Evolutionary conservation across 352 stramenopile species (phyloP).

Genomic region (Globisporangium carolinianum): DNA sequence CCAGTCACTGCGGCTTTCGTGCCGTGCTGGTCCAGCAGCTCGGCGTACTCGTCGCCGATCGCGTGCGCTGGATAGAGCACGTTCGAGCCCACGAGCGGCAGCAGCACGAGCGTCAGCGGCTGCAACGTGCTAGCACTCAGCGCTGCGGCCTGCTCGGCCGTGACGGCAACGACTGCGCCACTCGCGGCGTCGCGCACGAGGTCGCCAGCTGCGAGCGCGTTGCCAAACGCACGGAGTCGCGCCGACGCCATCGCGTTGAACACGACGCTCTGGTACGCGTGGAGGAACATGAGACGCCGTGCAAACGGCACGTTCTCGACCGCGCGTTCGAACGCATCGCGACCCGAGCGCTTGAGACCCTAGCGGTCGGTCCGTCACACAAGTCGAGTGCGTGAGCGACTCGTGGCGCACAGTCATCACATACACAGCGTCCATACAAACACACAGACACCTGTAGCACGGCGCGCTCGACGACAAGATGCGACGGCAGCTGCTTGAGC

Average conservation of each 20-base stretch:
- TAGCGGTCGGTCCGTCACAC: background rate
- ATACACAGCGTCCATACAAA: background rate
- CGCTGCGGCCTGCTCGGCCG: slow-evolving; percentile 23
- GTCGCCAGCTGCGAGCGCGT: slow-evolving; percentile 46
- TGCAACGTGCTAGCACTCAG: slow-evolving; percentile 25
- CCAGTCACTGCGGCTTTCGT: slow-evolving; percentile 30
- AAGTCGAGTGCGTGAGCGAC: background rate
- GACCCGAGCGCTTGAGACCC: slow-evolving; percentile 55
- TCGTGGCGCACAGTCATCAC: background rate
- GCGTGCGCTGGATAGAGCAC: slow-evolving; percentile 37
- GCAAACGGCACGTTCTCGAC: slow-evolving; percentile 45
- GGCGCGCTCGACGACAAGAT: slow-evolving; percentile 41
- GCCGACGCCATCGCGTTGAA: slow-evolving; percentile 63
- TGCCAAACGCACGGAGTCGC: slow-evolving; percentile 31
- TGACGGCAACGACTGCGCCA: slow-evolving; percentile 24
- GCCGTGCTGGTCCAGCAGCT: slow-evolving; percentile 44
- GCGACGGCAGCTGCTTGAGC: slow-evolving; percentile 43
- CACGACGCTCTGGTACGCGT: slow-evolving; percentile 73
- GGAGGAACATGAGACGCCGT: slow-evolving; percentile 63
- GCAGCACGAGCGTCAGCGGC: slow-evolving; percentile 31
- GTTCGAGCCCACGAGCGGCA: slow-evolving; percentile 56
- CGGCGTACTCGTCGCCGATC: slow-evolving; percentile 26
- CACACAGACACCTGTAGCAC: slow-evolving; percentile 31
- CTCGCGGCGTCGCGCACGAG: slow-evolving; percentile 26
- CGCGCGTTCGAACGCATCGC: slow-evolving; percentile 42